Evolutionary conservation across 2,329 filamentous ascomycete genomes (phyloP), one percentile per base, ranked within the genome.

Genomic region (Diaporthe destruens): DNA sequence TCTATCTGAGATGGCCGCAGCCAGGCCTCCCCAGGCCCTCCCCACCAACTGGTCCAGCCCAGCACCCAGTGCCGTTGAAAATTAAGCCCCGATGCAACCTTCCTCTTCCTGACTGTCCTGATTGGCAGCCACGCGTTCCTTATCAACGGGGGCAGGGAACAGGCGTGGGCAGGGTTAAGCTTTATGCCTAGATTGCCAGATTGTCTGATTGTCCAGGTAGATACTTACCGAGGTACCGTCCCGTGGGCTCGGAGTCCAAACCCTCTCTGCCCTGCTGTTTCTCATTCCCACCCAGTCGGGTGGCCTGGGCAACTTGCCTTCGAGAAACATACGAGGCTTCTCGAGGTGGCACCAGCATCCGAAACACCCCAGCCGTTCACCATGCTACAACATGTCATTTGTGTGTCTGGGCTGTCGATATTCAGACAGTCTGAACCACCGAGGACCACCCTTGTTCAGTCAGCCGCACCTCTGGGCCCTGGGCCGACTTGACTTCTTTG

Each of bases 101-200:
- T 65, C 61, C 61, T 49, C 25, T 65, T 65, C 61, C 44, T 36
- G 61, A 65, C n/a, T 34, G 61, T 29, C 44, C 61, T 65, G 61
- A 65, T 65, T 65, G 61, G 61, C n/a, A 49, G 59, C 8, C 6
- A 20, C 5, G 3, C 29, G 29, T 51, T 65, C 44, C 61, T 65
- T 65, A 65, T 65, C 61, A 65, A 51, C 44, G 61, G 47, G 61
- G 44, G 12, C 61, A 65, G 44, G 61, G 61, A 25, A 36, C 29
- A 39, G 16, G 9, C 12, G 36, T 4, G 3, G 9, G 44, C 44
- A 65, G 44, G 61, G 61, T 65, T 23, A 65, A 65, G 61, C 61
- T 65, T 65, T 44, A 29, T 51, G 61, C 61, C 61, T n/a, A 65
- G 61, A 51, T 65, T 65, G 61, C 36, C 59, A n/a, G n/a, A n/a